phyloP scores from a whole-genome alignment of 2,329 filamentous ascomycete genomes.

The Didymella glomerata region DNA sequence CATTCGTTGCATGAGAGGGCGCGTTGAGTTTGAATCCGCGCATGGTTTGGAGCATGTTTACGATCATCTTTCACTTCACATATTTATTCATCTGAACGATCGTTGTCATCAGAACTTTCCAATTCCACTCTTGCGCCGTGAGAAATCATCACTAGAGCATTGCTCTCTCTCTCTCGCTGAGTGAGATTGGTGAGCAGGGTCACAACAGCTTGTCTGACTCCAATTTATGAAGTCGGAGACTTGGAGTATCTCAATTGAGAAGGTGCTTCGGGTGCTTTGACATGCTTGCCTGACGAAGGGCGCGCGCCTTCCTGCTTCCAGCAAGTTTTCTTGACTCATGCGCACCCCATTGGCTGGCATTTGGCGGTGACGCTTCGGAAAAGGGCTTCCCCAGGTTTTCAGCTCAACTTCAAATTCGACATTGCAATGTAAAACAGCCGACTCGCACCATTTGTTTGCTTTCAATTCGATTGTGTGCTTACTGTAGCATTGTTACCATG shows the following conservation, averaged over 20 bases:
- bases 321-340: constrained; percentile 7
- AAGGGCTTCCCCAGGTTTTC: constrained; percentile 19
- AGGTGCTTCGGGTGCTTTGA: not conserved
- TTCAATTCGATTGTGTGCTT: not conserved
- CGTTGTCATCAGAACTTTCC: too few relatives aligned
- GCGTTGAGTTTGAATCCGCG: constrained; percentile 1
- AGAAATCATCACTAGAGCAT: too few relatives aligned
- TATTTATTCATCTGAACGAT: not conserved
- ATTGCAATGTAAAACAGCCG: not conserved
- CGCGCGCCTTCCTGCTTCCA: constrained; percentile 17
- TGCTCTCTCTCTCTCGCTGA: too few relatives aligned
- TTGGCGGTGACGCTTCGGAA: constrained; percentile 4
- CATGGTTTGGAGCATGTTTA: constrained; percentile 4
- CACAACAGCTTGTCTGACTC: too few relatives aligned
- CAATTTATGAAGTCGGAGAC: too few relatives aligned
- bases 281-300: constrained; percentile 12
- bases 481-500: not conserved
- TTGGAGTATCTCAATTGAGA: not conserved
- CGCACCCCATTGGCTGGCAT: constrained; percentile 1
- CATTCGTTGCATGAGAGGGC: constrained; percentile 10
- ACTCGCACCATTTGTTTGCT: too few relatives aligned
- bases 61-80: not conserved
- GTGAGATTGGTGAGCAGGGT: too few relatives aligned
- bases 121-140: too few relatives aligned
- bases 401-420: not conserved